These are phyloP conservation scores for Fusarium nygamai DNA, from an alignment of 2,329 filamentous ascomycete species.

Conservation along the genomic window DNA sequence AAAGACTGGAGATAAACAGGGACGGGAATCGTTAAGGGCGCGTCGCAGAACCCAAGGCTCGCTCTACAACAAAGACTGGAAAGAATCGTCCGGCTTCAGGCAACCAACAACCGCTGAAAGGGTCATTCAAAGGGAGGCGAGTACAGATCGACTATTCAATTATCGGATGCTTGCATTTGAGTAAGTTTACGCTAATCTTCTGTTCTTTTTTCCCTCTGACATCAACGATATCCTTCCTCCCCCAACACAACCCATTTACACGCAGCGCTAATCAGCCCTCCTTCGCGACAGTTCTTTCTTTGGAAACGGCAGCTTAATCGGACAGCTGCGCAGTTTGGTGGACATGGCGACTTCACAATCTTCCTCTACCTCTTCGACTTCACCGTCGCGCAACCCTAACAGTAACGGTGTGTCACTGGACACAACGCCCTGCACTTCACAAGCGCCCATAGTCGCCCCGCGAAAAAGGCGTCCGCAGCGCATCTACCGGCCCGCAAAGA, in stretches of 20 bases:
- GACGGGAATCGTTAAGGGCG: conserved; percentile 31
- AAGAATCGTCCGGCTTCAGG: conserved; percentile 28
- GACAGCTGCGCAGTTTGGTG: conserved; percentile 45
- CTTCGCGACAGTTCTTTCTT: conserved; percentile 36
- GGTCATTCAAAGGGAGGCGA: conserved; percentile 14
- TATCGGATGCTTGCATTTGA: conserved; percentile 44
- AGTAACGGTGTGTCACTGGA: conserved; percentile 17
- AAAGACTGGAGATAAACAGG: conserved; percentile 37
- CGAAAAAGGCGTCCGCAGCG: conserved; percentile 43
- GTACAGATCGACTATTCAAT: background rate
- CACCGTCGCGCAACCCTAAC: conserved; percentile 12
- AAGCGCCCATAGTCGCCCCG: conserved; percentile 32
- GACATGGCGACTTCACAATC: conserved; percentile 41
- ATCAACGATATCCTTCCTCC: background rate
- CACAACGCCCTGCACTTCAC: conserved; percentile 41
- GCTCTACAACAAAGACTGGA: background rate
- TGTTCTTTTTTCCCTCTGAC: background rate
- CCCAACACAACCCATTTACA: background rate
- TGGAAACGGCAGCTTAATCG: conserved; percentile 41
- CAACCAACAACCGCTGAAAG: conserved; percentile 32
- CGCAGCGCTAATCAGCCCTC: conserved; percentile 18
- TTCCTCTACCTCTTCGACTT: conserved; percentile 9
- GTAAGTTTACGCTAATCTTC: conserved; percentile 34
- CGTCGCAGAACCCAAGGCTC: conserved; percentile 25
- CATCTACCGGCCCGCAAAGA: conserved; percentile 54